phyloP scores from a whole-genome alignment of 805 yeast genomes.

The Wickerhamomyces queroliae region DNA sequence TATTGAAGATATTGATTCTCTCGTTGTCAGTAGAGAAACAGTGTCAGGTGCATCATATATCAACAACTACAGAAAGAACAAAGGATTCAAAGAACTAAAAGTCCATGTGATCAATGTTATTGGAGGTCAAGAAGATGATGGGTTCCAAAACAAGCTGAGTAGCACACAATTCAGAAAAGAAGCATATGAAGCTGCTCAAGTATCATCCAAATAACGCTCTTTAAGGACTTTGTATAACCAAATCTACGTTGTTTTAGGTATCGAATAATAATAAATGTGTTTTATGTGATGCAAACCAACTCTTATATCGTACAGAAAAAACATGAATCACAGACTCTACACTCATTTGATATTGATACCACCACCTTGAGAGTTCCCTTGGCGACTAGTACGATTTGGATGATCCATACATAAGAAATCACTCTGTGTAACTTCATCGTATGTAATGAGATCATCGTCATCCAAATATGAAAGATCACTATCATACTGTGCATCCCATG shows the following conservation, averaged over 20 bases:
- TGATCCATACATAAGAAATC: slow-evolving; percentile 78
- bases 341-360: slow-evolving; percentile 31
- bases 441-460: slow-evolving; percentile 50
- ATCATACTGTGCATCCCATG: slow-evolving; percentile 25
- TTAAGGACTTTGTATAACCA: no score
- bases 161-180: slow-evolving; percentile 69
- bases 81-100: slow-evolving; percentile 45
- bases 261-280: no score
- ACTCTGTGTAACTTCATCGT: slow-evolving; percentile 42
- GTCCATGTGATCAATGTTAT: slow-evolving; percentile 56
- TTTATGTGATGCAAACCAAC: no score
- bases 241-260: no score
- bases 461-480: slow-evolving; percentile 37
- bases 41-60: slow-evolving; percentile 66
- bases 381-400: slow-evolving; percentile 71
- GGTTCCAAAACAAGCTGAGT: slow-evolving; percentile 72
- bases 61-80: slow-evolving; percentile 55
- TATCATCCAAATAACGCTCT: no score
- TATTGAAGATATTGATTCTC: slow-evolving; percentile 64
- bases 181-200: slow-evolving; percentile 10
- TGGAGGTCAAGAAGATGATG: slow-evolving; percentile 52
- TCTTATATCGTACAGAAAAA: neutral
- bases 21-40: slow-evolving; percentile 81
- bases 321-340: no score
- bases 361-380: slow-evolving; percentile 48